These are phyloP conservation scores for Salvia miltiorrhiza DNA, from an alignment of 257 asterid genomes.

Conservation along the genomic window DNA sequence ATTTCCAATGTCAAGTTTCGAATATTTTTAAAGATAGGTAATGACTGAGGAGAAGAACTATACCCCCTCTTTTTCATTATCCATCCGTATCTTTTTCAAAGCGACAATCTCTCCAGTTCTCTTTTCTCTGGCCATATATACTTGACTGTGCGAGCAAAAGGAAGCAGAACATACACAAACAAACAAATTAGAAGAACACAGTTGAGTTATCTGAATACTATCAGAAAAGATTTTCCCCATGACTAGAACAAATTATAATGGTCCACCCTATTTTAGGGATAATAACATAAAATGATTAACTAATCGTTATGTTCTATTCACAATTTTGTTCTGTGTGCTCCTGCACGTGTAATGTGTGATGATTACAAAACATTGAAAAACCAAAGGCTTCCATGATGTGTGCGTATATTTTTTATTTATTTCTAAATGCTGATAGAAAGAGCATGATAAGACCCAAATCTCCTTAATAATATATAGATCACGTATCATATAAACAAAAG, in stretches of 20 bases:
- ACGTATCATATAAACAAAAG: conserved; percentile 2
- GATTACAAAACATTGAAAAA: not conserved
- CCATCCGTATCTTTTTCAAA: conserved; percentile 95
- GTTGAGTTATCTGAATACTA: not conserved
- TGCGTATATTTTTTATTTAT: not conserved
- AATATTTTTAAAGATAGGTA: not conserved
- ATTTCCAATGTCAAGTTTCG: not conserved
- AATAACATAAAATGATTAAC: not conserved
- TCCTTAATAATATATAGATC: not conserved
- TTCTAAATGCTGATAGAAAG: not conserved
- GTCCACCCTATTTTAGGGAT: not conserved
- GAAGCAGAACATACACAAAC: conserved; percentile 11
- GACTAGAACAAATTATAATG: not conserved
- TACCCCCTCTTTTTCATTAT: conserved; percentile 98
- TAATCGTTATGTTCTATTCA: not conserved
- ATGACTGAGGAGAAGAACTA: conserved; percentile 20
- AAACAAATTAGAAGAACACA: not conserved
- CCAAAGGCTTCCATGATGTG: not conserved
- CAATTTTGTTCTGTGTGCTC: not conserved
- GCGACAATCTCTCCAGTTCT: conserved; percentile 88
- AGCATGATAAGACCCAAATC: not conserved
- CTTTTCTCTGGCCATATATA: conserved; percentile 86
- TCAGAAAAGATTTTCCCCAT: not conserved
- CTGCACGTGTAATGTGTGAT: not conserved
- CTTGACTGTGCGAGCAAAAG: conserved; percentile 59